These are phyloP conservation scores for Davidsoniella eucalypti DNA, from an alignment of 2,329 filamentous ascomycete genomes.

Conservation along the genomic window DNA sequence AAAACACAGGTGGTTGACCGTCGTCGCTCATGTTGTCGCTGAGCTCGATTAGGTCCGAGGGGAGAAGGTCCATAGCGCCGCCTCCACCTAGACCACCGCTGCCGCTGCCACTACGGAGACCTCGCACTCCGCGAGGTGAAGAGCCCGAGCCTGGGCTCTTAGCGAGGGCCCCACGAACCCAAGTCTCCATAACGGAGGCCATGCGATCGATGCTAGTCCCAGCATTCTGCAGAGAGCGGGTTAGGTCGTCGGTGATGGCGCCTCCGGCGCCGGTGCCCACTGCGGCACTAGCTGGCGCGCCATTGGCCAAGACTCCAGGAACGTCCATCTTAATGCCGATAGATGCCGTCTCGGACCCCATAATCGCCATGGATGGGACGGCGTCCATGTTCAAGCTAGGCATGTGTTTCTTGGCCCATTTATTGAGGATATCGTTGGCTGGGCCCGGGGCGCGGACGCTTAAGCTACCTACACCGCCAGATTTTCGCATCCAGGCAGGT, in stretches of 20 bases:
- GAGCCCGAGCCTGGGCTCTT: conserved; percentile 25
- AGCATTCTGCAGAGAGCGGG: conserved; percentile 19
- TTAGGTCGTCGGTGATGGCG: conserved; percentile 15
- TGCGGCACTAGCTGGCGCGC: conserved; percentile 21
- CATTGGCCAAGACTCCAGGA: conserved; percentile 31
- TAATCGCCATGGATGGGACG: conserved; percentile 48
- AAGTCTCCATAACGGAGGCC: conserved; percentile 74
- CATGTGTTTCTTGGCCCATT: conserved; percentile 68
- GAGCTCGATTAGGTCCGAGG: conserved; percentile 53
- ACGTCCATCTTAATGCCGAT: conserved; percentile 32
- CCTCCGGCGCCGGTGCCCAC: conserved; percentile 19
- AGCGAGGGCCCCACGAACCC: conserved; percentile 68
- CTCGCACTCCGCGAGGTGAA: neutral
- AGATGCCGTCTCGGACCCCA: conserved; percentile 42
- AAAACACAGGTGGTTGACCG: conserved; percentile 19
- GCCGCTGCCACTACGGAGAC: neutral
- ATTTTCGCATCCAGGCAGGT: conserved; percentile 56
- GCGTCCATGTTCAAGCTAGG: conserved; percentile 59
- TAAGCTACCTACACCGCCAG: conserved; percentile 79
- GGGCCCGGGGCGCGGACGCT: conserved; percentile 61
- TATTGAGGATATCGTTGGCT: conserved; percentile 68
- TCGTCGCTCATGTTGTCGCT: conserved; percentile 45
- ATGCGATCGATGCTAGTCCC: conserved; percentile 58
- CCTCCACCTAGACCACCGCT: conserved; percentile 18
- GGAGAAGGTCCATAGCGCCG: conserved; percentile 21